Percentiles rank a stretch among this genome's conserved stretches.
phyloP scores from a whole-genome alignment of 2,329 filamentous ascomycete genomes.

The Ophiosphaerella korrae region DNA sequence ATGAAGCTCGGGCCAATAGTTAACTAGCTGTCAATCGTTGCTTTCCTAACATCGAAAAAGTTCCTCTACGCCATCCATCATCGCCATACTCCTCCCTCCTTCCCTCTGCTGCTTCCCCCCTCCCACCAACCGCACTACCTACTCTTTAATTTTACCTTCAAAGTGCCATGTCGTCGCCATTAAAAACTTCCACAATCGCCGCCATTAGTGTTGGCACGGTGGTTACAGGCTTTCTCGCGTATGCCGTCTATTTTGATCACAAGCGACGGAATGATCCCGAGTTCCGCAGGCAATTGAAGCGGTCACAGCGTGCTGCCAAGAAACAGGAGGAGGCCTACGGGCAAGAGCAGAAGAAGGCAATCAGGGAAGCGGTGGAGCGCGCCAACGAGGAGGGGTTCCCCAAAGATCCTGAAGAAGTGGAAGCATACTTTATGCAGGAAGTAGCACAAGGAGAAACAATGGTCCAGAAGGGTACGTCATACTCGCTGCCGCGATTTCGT shows the following conservation, averaged over 20 bases:
- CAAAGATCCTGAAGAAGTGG: conserved; percentile 85
- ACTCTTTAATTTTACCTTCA: conserved; percentile 6
- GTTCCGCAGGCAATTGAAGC: conserved; percentile 68
- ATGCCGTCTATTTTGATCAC: conserved; percentile 71
- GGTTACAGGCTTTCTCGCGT: conserved; percentile 64
- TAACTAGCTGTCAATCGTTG: conserved; percentile 15
- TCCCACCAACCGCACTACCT: conserved; percentile 1
- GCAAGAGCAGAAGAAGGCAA: conserved; percentile 70
- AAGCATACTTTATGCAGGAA: conserved; percentile 95
- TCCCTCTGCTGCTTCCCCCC: conserved; percentile 11
- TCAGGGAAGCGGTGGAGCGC: conserved; percentile 76
- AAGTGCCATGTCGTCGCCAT: conserved; percentile 43
- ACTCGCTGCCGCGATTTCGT: not conserved
- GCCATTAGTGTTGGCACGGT: conserved; percentile 63
- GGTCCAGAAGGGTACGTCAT: conserved; percentile 72
- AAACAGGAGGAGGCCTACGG: conserved; percentile 70
- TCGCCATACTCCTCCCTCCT: conserved; percentile 6
- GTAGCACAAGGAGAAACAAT: conserved; percentile 86
- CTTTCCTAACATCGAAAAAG: conserved; percentile 34
- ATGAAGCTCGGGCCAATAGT: conserved; percentile 31
- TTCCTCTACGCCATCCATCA: conserved; percentile 21
- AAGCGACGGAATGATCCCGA: conserved; percentile 66
- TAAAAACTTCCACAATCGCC: conserved; percentile 63
- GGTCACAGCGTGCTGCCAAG: conserved; percentile 72
- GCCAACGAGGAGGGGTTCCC: conserved; percentile 94